Percentiles rank a stretch among this genome's conserved stretches.
Evolutionary conservation across 805 yeast genomes (phyloP).

Genomic region (Sugiyamaella americana): DNA sequence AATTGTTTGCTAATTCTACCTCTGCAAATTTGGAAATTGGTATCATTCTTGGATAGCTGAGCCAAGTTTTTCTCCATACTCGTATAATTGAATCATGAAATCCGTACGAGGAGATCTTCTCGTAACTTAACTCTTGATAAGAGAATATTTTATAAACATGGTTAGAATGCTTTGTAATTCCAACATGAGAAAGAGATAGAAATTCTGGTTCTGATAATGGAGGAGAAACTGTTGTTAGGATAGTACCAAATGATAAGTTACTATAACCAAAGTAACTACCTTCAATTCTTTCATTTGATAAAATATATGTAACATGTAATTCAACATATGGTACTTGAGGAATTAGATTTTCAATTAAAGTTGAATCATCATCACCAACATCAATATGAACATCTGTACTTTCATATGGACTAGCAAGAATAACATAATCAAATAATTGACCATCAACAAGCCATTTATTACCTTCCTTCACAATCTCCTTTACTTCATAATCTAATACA

Average conservation of each 20-base stretch:
- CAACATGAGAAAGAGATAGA: conserved; percentile 12
- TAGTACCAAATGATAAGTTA: not conserved
- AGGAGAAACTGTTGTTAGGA: conserved; percentile 9
- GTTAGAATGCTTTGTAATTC: conserved; percentile 11
- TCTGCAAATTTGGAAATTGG: conserved; percentile 29
- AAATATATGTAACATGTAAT: conserved; percentile 34
- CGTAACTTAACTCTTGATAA: conserved; percentile 20
- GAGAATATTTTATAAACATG: conserved; percentile 43
- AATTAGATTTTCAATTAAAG: conserved; percentile 4
- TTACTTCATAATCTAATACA: conserved; percentile 26
- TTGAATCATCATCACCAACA: not conserved
- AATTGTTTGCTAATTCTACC: conserved; percentile 29
- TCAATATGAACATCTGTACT: conserved; percentile 28
- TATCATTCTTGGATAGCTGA: conserved; percentile 39
- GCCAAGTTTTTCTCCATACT: conserved; percentile 37
- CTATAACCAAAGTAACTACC: conserved; percentile 9
- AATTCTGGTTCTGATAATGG: conserved; percentile 6
- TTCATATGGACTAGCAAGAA: conserved; percentile 40
- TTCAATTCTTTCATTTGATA: conserved; percentile 1
- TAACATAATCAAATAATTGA: conserved; percentile 37
- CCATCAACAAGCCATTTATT: conserved; percentile 9
- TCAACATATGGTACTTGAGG: conserved; percentile 34
- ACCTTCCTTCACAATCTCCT: conserved; percentile 14
- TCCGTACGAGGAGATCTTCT: conserved; percentile 3
- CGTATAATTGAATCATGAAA: conserved; percentile 23